Evolutionary conservation across 1,139 yeast species (phyloP).

Genomic region (Wickerhamomyces sp.): DNA sequence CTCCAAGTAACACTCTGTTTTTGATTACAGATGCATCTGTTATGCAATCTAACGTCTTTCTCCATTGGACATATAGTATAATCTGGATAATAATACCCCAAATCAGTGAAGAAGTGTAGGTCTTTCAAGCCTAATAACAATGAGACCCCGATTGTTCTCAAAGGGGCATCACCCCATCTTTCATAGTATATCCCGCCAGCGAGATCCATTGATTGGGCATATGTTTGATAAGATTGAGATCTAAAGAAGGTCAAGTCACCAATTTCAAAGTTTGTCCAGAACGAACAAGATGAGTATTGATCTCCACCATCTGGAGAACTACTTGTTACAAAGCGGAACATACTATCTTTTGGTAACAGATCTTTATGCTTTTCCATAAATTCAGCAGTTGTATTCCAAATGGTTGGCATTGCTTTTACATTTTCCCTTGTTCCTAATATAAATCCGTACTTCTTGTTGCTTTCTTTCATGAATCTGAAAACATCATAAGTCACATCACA

Average conservation of each 20-base stretch:
- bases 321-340: slow-evolving; percentile 45
- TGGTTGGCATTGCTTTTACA: slow-evolving; percentile 50
- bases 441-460: slow-evolving; percentile 60
- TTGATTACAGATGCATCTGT: slow-evolving; percentile 48
- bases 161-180: slow-evolving; percentile 61
- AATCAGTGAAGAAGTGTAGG: slow-evolving; percentile 50
- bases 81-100: slow-evolving; percentile 43
- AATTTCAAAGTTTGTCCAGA: slow-evolving; percentile 57
- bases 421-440: slow-evolving; percentile 55
- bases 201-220: slow-evolving; percentile 44
- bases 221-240: slow-evolving; percentile 38
- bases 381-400: slow-evolving; percentile 50
- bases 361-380: slow-evolving; percentile 42
- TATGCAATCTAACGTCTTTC: slow-evolving; percentile 34
- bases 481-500: slow-evolving; percentile 68
- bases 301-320: slow-evolving; percentile 37
- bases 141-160: slow-evolving; percentile 52
- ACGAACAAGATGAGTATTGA: slow-evolving; percentile 50
- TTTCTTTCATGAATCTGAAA: slow-evolving; percentile 55
- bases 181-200: slow-evolving; percentile 58
- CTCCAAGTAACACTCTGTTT: slow-evolving; percentile 16
- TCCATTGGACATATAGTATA: slow-evolving; percentile 52
- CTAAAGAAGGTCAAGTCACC: slow-evolving; percentile 53
- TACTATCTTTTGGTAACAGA: slow-evolving; percentile 41
- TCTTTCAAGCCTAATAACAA: slow-evolving; percentile 39